Conservation (phyloP, 768 basidiomycete genomes). For the Leccinum arenicola region DNA sequence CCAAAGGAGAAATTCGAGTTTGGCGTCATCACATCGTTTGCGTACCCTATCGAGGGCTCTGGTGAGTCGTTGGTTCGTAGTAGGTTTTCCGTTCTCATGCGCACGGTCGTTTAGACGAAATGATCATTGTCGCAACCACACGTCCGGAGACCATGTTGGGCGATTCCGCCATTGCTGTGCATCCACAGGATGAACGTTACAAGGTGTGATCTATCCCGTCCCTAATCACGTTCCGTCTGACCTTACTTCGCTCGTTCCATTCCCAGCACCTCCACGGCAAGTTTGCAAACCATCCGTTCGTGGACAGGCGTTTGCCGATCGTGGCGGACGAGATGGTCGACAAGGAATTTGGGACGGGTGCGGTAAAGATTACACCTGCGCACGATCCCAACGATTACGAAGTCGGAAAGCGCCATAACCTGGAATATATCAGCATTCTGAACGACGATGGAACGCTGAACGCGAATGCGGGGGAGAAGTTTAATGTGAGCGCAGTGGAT, state of each 20-base stretch:
- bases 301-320: slow-evolving; percentile 83
- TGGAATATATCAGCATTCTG: slow-evolving; percentile 91
- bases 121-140: slow-evolving; percentile 91
- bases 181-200: slow-evolving; percentile 90
- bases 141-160: slow-evolving; percentile 99
- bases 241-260: background rate
- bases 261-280: slow-evolving; percentile 88
- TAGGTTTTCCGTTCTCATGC: background rate
- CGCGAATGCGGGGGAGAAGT: slow-evolving; percentile 77
- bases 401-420: slow-evolving; percentile 80
- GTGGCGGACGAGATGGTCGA: slow-evolving; percentile 86
- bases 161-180: slow-evolving; percentile 95
- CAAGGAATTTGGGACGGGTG: slow-evolving; percentile 96
- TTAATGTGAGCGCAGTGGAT: slow-evolving; percentile 47
- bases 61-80: slow-evolving; percentile 40
- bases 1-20: slow-evolving; percentile 96
- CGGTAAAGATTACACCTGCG: slow-evolving; percentile 98
- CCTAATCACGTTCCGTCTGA: background rate
- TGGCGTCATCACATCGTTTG: slow-evolving; percentile 95
- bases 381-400: slow-evolving; percentile 98
- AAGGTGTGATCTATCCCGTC: slow-evolving; percentile 41
- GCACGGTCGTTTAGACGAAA: slow-evolving; percentile 58
- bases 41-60: slow-evolving; percentile 85
- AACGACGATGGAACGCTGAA: slow-evolving; percentile 98
- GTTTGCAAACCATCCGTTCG: slow-evolving; percentile 86